Base-by-base conservation (phyloP, 2,329 filamentous ascomycete species). In the Beauveria brongniartii region DNA sequence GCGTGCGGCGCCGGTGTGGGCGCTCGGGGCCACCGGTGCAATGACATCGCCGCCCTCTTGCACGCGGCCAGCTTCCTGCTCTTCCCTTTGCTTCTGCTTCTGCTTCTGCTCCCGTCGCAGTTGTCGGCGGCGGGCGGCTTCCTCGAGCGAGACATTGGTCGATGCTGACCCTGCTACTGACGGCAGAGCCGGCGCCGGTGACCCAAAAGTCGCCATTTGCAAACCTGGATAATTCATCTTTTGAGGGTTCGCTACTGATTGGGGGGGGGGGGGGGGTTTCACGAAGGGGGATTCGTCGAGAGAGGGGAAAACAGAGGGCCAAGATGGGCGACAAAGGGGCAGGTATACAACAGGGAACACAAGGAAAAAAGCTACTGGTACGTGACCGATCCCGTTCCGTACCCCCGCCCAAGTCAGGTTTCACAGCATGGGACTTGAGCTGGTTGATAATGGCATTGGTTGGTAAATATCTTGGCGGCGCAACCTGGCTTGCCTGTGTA, bases 151-250 rank as follows among this genome's bases (percentile, higher is more conserved):
- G 3, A 30, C 34, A 18, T n/a, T n/a, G 20, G 9, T 5, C 7
- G 10, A 18, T 2, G 50, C 47, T 18, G 34, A n/a, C n/a, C 28
- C 50, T 43, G 18, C 20, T 14, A 28, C 24, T 1, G 20, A 30
- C 8, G 44, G 28, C 30, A 30, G n/a, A 46, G 46, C n/a, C 28
- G 58, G 58, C 6, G 51, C 58, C 5, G 58, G 58, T 8, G 58
- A 60, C 22, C 51, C 58, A 54, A 46, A 54, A 14, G 51, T 51
- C 26, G 55, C 41, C 50, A 60, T 53, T 14, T 53, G 50, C 22
- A 48, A 10, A n/a, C 47, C 44, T 14, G 56, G 16, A 10, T 52
- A 44, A 37, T 46, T 53, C 57, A 59, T 59, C 9, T 47, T 59
- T 59, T 24, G 14, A 34, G 10, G 5, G 8, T 5, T n/a, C 30